phyloP scores from a whole-genome alignment of 306 rosid species.

The Quillaja saponaria region DNA sequence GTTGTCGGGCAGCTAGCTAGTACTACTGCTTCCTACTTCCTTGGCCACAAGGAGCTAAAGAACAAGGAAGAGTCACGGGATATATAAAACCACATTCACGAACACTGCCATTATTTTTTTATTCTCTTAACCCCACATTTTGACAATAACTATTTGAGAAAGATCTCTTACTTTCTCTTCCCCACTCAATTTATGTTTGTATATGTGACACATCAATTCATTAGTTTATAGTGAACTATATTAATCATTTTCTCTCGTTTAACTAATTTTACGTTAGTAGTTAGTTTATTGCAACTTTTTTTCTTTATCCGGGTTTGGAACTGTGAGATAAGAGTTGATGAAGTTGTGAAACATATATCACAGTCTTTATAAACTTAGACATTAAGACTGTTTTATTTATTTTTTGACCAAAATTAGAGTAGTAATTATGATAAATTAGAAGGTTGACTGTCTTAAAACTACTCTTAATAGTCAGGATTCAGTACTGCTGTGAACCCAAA shows the following conservation, averaged over 20 bases:
- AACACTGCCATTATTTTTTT: conserved; percentile 3
- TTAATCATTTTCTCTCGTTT: too few species aligned
- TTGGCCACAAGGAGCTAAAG: conserved; percentile 56
- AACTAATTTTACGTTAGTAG: too few species aligned
- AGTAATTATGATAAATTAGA: conserved; percentile 16
- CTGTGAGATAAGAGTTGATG: too few species aligned
- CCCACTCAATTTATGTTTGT: conserved; percentile 19
- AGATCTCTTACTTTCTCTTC: conserved; percentile 4
- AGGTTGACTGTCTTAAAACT: conserved; percentile 11
- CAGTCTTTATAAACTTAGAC: conserved; percentile 2
- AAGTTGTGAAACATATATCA: conserved; percentile 18
- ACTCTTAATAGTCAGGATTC: conserved; percentile 24
- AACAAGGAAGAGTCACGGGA: conserved; percentile 79
- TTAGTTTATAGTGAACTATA: not conserved
- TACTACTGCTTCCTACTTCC: conserved; percentile 35
- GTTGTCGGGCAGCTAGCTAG: conserved; percentile 42
- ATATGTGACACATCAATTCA: not conserved
- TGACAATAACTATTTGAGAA: not conserved
- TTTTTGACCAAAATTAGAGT: conserved; percentile 21
- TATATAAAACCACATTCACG: conserved; percentile 34
- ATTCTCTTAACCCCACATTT: conserved; percentile 19
- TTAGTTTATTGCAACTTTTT: too few species aligned
- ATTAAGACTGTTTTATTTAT: too few species aligned
- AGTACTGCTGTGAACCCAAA: not conserved
- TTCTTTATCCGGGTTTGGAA: too few species aligned